Conservation (phyloP, 139 green algal genomes). For the Monoraphidium neglectum region DNA sequence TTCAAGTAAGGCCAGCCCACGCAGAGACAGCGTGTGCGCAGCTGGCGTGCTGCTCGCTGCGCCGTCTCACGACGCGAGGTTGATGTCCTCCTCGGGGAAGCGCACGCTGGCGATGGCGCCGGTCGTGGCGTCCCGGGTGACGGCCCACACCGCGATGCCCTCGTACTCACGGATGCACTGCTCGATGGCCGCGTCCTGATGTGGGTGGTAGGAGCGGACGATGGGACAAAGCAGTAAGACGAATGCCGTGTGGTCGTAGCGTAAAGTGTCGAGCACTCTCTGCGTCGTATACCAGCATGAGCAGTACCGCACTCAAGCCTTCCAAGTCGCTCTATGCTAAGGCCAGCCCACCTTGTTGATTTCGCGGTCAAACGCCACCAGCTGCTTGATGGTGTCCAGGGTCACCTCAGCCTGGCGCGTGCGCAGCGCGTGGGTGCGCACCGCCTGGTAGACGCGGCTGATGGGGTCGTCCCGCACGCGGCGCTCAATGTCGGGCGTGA, state of each 20-base stretch:
- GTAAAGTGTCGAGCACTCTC: too few relatives aligned
- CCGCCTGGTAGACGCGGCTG: slow-evolving; percentile 50
- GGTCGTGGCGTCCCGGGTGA: slow-evolving; percentile 37
- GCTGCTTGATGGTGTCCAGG: not conserved
- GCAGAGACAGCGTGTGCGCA: too few relatives aligned
- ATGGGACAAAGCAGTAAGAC: not conserved
- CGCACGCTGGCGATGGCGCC: slow-evolving; percentile 39
- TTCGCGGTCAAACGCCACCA: not conserved
- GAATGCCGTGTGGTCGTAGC: too few relatives aligned
- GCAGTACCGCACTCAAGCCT: not conserved
- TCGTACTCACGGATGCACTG: slow-evolving; percentile 74
- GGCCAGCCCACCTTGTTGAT: slow-evolving; percentile 12
- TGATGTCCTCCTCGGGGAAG: slow-evolving; percentile 43
- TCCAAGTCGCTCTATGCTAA: not conserved
- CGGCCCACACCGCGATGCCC: slow-evolving; percentile 66
- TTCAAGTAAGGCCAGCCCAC: too few relatives aligned
- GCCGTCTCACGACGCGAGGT: not conserved
- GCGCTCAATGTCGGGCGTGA: slow-evolving; percentile 40
- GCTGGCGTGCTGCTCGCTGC: too few relatives aligned
- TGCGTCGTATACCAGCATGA: too few relatives aligned
- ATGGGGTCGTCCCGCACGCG: slow-evolving; percentile 54
- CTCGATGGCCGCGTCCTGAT: slow-evolving; percentile 50
- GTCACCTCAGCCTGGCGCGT: slow-evolving; percentile 15
- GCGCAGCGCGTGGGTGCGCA: slow-evolving; percentile 19
- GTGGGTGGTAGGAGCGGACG: slow-evolving; percentile 21